Evolutionary conservation across 768 basidiomycete genomes (phyloP).

Genomic region (Baorangia bicolor): DNA sequence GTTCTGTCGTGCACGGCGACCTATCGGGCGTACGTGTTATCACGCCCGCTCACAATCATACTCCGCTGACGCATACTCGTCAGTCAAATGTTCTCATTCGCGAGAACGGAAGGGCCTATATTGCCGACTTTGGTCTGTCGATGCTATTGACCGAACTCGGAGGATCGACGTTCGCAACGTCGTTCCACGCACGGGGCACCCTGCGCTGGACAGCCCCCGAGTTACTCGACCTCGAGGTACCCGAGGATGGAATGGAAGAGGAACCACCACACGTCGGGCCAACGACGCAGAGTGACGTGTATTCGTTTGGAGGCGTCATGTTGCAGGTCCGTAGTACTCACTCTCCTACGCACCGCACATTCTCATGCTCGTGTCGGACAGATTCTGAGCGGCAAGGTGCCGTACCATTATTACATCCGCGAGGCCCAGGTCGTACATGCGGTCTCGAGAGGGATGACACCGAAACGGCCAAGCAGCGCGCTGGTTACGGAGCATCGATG

Average conservation of each 20-base stretch:
- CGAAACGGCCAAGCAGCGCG: not conserved
- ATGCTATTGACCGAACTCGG: constrained; percentile 8
- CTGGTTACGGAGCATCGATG: constrained; percentile 8
- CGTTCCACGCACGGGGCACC: constrained; percentile 16
- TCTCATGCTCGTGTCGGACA: not conserved
- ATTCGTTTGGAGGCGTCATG: constrained; percentile 24
- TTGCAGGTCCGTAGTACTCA: constrained; percentile 7
- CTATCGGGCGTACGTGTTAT: constrained; percentile 15
- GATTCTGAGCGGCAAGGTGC: constrained; percentile 12
- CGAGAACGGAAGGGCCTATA: constrained; percentile 33
- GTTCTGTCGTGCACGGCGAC: constrained; percentile 19
- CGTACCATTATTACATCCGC: constrained; percentile 12
- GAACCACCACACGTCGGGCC: not conserved
- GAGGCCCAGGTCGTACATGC: constrained; percentile 14
- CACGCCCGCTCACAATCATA: not conserved
- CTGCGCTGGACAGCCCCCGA: constrained; percentile 20
- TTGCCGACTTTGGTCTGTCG: constrained; percentile 47
- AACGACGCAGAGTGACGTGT: constrained; percentile 10
- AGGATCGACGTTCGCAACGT: constrained; percentile 15
- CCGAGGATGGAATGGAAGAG: not conserved
- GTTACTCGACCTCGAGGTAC: constrained; percentile 5
- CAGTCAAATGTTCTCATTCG: constrained; percentile 46
- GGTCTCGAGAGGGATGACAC: constrained; percentile 2
- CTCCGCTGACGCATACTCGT: not conserved
- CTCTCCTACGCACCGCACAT: no score